Evolutionary conservation across 768 basidiomycete genomes (phyloP).

Genomic region (Tulasnella sp.): DNA sequence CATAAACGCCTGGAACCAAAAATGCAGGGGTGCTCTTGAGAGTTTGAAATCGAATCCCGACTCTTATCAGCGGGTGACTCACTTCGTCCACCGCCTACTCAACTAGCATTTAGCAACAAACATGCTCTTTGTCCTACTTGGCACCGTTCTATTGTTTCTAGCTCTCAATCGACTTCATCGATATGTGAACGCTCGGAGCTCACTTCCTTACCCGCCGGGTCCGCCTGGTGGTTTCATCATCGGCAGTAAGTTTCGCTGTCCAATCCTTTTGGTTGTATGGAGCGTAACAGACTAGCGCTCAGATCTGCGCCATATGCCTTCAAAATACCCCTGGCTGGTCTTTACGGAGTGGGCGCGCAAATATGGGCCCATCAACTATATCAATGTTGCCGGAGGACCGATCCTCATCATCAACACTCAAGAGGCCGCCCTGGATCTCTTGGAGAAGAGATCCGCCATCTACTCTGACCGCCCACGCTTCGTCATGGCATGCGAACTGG

Average conservation of each 20-base stretch:
- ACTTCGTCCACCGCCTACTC: no score
- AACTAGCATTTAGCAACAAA: no score
- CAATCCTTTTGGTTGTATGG: background rate
- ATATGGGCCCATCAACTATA: slow-evolving; percentile 12
- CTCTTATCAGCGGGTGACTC: no score
- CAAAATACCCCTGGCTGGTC: background rate
- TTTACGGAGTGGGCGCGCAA: slow-evolving; percentile 14
- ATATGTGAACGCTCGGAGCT: no score
- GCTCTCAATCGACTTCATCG: no score
- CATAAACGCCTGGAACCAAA: no score
- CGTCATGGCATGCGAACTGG: slow-evolving; percentile 16
- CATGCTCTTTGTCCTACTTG: no score
- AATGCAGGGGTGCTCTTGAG: no score
- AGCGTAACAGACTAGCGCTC: no score
- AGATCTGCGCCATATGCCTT: slow-evolving; percentile 3
- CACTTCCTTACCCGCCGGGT: slow-evolving; percentile 34
- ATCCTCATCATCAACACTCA: slow-evolving; percentile 22
- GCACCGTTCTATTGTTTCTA: no score
- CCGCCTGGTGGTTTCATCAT: slow-evolving; percentile 27
- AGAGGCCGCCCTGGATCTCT: slow-evolving; percentile 24
- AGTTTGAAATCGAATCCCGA: no score
- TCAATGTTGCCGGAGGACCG: background rate
- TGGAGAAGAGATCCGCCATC: slow-evolving; percentile 24
- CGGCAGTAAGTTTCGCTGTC: background rate
- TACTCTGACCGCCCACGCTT: slow-evolving; percentile 25